A percentile compares a stretch with the other conserved stretches of the same genome.
phyloP scores from a whole-genome alignment of 148 eudicot species.

The Pouteria glomerata region DNA sequence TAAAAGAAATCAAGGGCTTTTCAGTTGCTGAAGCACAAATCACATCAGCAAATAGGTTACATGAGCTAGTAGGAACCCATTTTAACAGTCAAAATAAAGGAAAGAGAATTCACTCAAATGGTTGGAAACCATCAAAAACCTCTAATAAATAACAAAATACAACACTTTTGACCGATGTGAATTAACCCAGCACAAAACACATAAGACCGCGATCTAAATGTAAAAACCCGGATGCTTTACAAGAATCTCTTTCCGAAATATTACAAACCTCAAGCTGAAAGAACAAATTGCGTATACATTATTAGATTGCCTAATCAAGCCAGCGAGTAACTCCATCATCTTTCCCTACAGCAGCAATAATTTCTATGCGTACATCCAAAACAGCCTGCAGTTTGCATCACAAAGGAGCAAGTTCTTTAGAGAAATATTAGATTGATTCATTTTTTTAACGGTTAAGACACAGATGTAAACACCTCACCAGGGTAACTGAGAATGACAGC shows the following conservation, averaged over 20 bases:
- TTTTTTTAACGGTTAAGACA: background rate
- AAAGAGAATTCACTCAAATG: background rate
- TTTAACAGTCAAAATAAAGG: background rate
- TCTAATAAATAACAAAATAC: background rate
- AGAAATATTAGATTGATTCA: background rate
- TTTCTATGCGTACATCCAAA: conserved; percentile 72
- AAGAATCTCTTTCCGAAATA: background rate
- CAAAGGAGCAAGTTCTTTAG: background rate
- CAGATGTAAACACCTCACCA: background rate
- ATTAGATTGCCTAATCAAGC: no score
- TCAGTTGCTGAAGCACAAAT: background rate
- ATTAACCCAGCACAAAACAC: background rate
- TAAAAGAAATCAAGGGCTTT: no score
- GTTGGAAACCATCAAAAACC: background rate
- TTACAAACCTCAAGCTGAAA: conserved; percentile 7
- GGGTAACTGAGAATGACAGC: background rate
- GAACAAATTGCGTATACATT: no score
- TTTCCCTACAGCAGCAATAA: conserved; percentile 77
- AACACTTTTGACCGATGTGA: background rate
- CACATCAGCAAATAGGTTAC: background rate
- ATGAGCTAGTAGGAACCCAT: background rate
- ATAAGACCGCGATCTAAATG: conserved; percentile 5
- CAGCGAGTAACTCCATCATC: conserved; percentile 89
- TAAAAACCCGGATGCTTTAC: conserved; percentile 9
- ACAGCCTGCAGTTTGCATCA: conserved; percentile 57